phyloP scores from a whole-genome alignment of 2,329 filamentous ascomycete genomes.

The Colletotrichum sp. region DNA sequence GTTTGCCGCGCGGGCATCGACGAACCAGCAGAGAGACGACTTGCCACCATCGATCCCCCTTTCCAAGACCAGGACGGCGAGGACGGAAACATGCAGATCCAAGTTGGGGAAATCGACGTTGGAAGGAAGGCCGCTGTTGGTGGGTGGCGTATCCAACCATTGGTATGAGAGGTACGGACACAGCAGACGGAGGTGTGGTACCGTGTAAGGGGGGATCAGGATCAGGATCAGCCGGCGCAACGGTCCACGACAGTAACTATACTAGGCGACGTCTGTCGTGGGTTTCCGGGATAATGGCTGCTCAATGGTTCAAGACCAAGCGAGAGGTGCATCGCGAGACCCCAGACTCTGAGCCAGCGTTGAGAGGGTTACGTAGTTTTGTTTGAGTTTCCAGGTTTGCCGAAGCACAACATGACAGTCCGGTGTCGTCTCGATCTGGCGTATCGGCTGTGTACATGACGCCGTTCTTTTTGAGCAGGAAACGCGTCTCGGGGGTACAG shows the following conservation, averaged over 20 bases:
- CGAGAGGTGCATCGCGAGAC: not conserved
- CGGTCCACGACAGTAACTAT: not conserved
- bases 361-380: not conserved
- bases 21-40: not conserved
- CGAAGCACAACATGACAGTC: not conserved
- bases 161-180: not conserved
- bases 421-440: not conserved
- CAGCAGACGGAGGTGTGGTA: not conserved
- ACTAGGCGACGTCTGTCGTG: not conserved
- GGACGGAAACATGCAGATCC: constrained; percentile 3
- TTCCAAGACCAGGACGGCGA: not conserved
- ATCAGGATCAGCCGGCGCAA: not conserved
- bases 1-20: not conserved
- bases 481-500: not conserved
- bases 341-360: not conserved
- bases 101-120: not conserved
- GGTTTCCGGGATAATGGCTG: not conserved
- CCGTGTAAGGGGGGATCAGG: not conserved
- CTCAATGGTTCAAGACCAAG: not conserved
- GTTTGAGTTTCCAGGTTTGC: not conserved
- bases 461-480: not conserved
- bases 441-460: constrained; percentile 3
- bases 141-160: not conserved
- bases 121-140: not conserved
- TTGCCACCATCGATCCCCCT: constrained; percentile 3